phyloP scores from a whole-genome alignment of 1,284 basidiomycete species.

The Irpex lacteus region DNA sequence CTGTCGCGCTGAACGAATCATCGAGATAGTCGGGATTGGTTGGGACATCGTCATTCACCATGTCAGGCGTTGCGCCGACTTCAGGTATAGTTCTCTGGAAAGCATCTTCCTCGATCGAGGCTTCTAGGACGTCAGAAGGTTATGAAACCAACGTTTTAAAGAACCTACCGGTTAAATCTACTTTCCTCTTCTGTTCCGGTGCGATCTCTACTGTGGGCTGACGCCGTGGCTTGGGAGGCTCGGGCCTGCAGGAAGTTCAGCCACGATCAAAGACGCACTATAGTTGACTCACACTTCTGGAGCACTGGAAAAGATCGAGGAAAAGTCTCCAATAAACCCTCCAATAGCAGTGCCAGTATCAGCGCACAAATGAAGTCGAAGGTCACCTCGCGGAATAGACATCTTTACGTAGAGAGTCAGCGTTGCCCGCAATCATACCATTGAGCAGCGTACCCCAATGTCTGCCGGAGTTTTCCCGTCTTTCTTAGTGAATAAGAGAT shows the following conservation, averaged over 20 bases:
- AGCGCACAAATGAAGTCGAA: conserved; percentile 64
- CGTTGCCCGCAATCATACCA: not conserved
- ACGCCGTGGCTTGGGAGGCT: not conserved
- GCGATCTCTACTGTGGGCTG: conserved; percentile 12
- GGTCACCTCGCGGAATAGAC: conserved; percentile 40
- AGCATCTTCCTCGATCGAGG: conserved; percentile 82
- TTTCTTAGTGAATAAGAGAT: conserved; percentile 38
- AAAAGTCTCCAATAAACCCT: conserved; percentile 48
- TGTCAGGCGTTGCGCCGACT: conserved; percentile 76
- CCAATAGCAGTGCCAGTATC: conserved; percentile 59
- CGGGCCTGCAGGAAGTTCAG: not conserved
- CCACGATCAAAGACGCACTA: not conserved
- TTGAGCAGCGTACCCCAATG: conserved; percentile 35
- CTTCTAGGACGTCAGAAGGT: conserved; percentile 33
- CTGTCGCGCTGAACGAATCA: conserved; percentile 74
- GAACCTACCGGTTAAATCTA: conserved; percentile 15
- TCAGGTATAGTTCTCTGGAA: conserved; percentile 69
- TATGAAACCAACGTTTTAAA: not conserved
- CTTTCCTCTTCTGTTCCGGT: not conserved
- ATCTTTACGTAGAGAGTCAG: conserved; percentile 36
- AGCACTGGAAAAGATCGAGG: conserved; percentile 36
- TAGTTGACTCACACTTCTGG: conserved; percentile 35
- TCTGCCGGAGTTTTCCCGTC: conserved; percentile 29
- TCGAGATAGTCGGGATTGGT: conserved; percentile 88
- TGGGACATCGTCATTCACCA: conserved; percentile 91